Conservation (phyloP, 768 basidiomycete genomes). For the Trichaptum fuscoviolaceum region DNA sequence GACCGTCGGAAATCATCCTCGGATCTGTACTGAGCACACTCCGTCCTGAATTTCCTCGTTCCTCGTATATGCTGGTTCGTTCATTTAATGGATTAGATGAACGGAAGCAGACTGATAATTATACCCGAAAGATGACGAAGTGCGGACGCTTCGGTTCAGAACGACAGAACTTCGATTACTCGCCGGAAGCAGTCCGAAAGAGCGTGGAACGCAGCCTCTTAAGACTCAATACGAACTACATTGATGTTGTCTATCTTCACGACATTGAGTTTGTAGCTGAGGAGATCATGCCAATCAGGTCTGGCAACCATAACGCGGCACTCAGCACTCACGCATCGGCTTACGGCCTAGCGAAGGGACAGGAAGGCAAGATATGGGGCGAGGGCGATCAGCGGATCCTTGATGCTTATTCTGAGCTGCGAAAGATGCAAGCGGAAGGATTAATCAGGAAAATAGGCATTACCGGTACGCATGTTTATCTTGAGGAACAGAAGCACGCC, state of each 20-base stretch:
- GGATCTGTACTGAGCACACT: constrained; percentile 60
- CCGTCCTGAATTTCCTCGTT: constrained; percentile 66
- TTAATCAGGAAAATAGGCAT: constrained; percentile 72
- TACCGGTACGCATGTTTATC: constrained; percentile 43
- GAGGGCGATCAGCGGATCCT: constrained; percentile 71
- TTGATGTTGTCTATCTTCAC: constrained; percentile 79
- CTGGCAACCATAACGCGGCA: constrained; percentile 54
- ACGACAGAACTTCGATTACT: constrained; percentile 64
- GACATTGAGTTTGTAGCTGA: constrained; percentile 77
- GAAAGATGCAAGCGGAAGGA: constrained; percentile 67
- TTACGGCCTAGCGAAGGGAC: constrained; percentile 61
- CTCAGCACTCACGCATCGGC: constrained; percentile 45
- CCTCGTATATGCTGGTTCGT: constrained; percentile 67
- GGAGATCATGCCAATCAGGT: constrained; percentile 39
- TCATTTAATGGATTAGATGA: constrained; percentile 7
- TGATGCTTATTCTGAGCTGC: constrained; percentile 59
- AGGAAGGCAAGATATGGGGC: constrained; percentile 53
- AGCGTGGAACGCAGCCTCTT: constrained; percentile 63
- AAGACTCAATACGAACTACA: constrained; percentile 68
- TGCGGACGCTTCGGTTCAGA: constrained; percentile 68
- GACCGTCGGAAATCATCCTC: constrained; percentile 71
- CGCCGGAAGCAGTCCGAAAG: constrained; percentile 55
- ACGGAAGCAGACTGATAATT: constrained; percentile 1
- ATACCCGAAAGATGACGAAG: constrained; percentile 64
- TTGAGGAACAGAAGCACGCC: neutral